Evolutionary conservation across 805 yeast genomes (phyloP).

Genomic region (Pichia heedii): DNA sequence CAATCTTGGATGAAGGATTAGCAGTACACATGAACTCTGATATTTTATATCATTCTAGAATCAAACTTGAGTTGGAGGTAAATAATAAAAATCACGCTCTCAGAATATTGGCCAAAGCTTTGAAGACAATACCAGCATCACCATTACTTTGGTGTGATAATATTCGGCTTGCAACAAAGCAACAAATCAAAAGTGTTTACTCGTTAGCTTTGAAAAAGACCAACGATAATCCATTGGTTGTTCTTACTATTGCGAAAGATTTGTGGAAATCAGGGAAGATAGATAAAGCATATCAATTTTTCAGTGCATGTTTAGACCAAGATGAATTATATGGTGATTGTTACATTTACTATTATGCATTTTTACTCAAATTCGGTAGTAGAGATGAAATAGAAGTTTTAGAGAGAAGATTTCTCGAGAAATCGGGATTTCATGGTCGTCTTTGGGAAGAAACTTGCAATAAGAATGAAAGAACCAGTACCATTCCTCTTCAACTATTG

Average conservation of each 20-base stretch:
- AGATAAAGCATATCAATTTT: conserved; percentile 62
- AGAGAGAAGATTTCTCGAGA: conserved; percentile 27
- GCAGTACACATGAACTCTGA: conserved; percentile 41
- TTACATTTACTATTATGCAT: conserved; percentile 60
- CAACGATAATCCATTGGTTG: conserved; percentile 46
- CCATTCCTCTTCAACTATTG: conserved; percentile 15
- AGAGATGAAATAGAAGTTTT: conserved; percentile 31
- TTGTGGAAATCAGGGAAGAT: conserved; percentile 60
- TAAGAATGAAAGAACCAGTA: conserved; percentile 28
- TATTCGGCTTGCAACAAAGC: conserved; percentile 36
- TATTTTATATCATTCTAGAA: conserved; percentile 47
- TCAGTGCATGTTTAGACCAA: conserved; percentile 48
- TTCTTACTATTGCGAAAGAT: conserved; percentile 55
- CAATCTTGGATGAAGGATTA: conserved; percentile 61
- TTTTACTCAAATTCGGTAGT: conserved; percentile 31
- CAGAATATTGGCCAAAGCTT: conserved; percentile 46
- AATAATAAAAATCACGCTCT: conserved; percentile 45
- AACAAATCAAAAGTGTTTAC: conserved; percentile 43
- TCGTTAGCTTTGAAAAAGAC: conserved; percentile 67
- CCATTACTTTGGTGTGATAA: conserved; percentile 60
- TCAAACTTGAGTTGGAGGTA: conserved; percentile 45
- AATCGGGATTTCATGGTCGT: conserved; percentile 54
- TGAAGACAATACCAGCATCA: conserved; percentile 49
- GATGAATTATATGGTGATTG: conserved; percentile 62
- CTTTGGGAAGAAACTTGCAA: conserved; percentile 49